phyloP scores from a whole-genome alignment of 257 asterid species.

The Capsicum baccatum region DNA sequence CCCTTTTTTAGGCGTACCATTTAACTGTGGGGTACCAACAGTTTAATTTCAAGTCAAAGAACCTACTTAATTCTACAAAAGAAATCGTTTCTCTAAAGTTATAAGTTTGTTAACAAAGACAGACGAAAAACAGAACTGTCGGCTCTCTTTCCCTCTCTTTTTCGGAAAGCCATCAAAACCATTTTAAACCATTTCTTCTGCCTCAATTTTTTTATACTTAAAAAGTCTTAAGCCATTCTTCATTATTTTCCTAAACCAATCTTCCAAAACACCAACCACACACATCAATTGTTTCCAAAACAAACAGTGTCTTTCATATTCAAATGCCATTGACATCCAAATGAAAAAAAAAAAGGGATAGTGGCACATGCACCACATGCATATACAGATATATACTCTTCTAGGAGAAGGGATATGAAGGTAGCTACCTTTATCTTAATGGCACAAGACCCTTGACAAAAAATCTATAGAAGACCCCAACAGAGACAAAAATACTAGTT shows the following conservation, averaged over 20 bases:
- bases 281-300: background rate
- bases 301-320: background rate
- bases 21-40: background rate
- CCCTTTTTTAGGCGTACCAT: background rate
- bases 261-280: background rate
- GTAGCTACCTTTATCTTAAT: slow-evolving; percentile 74
- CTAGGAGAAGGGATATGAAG: slow-evolving; percentile 20
- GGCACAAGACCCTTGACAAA: slow-evolving; percentile 92
- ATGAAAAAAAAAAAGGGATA: background rate
- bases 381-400: background rate
- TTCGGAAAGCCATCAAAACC: background rate
- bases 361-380: background rate
- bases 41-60: background rate
- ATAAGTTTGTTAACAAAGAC: background rate
- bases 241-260: background rate
- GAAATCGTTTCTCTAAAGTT: background rate
- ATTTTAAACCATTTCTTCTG: background rate
- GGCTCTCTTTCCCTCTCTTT: too few relatives aligned
- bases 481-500: background rate
- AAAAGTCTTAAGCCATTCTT: background rate
- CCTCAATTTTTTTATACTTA: background rate
- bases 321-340: background rate
- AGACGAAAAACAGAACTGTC: background rate
- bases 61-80: background rate
- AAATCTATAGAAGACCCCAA: slow-evolving; percentile 55